Evolutionary conservation across 2,329 filamentous ascomycete species (phyloP), one percentile per base, ranked within the genome.

Genomic region (Neospermospora avenae): DNA sequence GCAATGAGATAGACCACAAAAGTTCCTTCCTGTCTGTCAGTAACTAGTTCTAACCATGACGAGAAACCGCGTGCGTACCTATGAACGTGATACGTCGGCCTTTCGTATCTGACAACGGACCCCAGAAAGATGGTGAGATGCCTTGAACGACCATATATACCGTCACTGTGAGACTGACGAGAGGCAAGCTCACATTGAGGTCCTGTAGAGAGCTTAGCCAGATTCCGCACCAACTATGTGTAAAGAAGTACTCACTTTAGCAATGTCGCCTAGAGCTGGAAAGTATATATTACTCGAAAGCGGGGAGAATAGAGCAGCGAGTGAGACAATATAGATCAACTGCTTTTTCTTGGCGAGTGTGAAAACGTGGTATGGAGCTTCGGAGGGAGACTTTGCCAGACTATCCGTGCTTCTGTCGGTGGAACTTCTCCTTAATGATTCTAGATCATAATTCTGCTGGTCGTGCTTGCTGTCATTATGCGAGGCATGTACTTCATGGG

Each of bases 221-320:
- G 39, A 14, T 25, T 25, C 5, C 11, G 20, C 55, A 31, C 0
- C 1, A 28, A 5, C 28, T 31, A 6, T 31, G 5, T n/a, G 8
- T 20, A 10, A 7, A 24, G 8, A 25, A 14, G 25, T 8, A 39
- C 62, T 37, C 63, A 74, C 74, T 55, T 67, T 59, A 7, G 76
- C 70, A 16, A 80, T 74, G 2, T 70, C 63, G 46, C 74, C 72
- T 4, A 81, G 63, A 0, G 77, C 74, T 0, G 80, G 78, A 53
- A 80, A 75, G 70, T 82, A 83, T 54, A 84, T 81, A 60, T 78
- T 81, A 34, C 77, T 77, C 3, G 80, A 79, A 13, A 80, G 64
- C 1, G 81, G 81, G 2, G 80, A 82, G 70, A 84, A 82, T 31
- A 83, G 71, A 0, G 77, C 78, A 1, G 80, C 81, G 1, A 79